Conservation (phyloP, 2,329 filamentous ascomycete genomes). For the Aspergillus novofumigatus region DNA sequence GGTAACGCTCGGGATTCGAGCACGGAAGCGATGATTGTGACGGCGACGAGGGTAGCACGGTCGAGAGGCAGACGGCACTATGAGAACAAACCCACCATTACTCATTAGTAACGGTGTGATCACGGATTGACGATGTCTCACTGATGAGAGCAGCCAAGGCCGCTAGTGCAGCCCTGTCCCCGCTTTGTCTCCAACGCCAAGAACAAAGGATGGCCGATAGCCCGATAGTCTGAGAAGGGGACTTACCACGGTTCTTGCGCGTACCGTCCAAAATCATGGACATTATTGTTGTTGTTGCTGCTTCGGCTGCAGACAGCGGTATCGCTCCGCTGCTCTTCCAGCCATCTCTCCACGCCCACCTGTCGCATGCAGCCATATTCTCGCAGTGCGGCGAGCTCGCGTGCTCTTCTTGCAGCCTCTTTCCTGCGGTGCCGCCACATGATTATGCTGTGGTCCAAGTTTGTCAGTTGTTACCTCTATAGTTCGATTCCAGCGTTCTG, state of each 20-base stretch:
- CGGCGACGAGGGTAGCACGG: slow-evolving; percentile 17
- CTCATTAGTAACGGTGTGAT: not conserved
- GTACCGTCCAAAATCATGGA: slow-evolving; percentile 15
- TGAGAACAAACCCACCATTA: slow-evolving; percentile 8
- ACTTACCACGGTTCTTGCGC: slow-evolving; percentile 28
- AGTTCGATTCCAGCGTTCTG: not conserved
- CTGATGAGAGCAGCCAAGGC: slow-evolving; percentile 10
- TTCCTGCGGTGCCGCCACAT: slow-evolving; percentile 21
- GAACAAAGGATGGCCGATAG: slow-evolving; percentile 1
- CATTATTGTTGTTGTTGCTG: slow-evolving; percentile 1
- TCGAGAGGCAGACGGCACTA: slow-evolving; percentile 28
- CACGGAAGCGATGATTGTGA: slow-evolving; percentile 6
- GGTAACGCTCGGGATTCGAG: slow-evolving; percentile 1
- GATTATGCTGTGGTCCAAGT: slow-evolving; percentile 15
- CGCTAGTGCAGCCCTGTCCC: slow-evolving; percentile 17
- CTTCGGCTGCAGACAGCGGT: not conserved
- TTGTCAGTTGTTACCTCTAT: not conserved
- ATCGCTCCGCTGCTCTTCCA: slow-evolving; percentile 17
- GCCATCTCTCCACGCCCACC: slow-evolving; percentile 25
- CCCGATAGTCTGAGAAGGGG: not conserved
- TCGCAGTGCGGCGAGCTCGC: slow-evolving; percentile 11
- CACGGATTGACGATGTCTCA: not conserved
- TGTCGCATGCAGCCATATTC: slow-evolving; percentile 10
- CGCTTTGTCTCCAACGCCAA: slow-evolving; percentile 18
- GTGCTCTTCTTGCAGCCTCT: slow-evolving; percentile 8